Evolutionary conservation across 2,329 filamentous ascomycete genomes (phyloP), one percentile per base, ranked within the genome.

Genomic region (Botrytis galanthina): DNA sequence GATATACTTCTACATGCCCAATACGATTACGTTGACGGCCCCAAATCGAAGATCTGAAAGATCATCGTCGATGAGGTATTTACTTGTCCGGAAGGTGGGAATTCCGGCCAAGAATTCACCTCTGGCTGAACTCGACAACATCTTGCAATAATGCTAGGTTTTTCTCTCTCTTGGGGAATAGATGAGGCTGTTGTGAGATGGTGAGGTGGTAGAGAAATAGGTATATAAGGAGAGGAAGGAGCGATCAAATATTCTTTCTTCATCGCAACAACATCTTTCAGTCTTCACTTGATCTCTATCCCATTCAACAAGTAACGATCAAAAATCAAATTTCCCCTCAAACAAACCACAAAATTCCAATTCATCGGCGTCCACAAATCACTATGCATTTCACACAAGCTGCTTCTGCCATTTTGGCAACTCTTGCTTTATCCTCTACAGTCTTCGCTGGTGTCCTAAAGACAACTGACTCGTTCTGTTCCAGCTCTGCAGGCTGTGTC

Each of bases 201-300:
- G 14, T 51, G 32, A 44, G 26, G 20, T 42, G 20, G 8, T 29
- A 8, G 29, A 7, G 18, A 54, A n/a, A 42, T 18, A 57, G 12
- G 42, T 71, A 64, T 71, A 71, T 71, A 71, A 71, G 54, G 32
- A 54, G 6, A 35, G 60, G 59, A 35, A 71, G 32, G 68, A 70
- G 42, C 51, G 29, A 16, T 42, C 32, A 61, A 35, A 29, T 22
- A n/a, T 46, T 70, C 54, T 46, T 46, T 46, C 54, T 22, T 70
- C 68, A 70, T 60, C 54, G 10, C 68, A 60, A 70, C 54, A 61
- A 70, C 8, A 61, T 48, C 20, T 44, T 57, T 8, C n/a, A 35
- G 37, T 70, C 37, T 70, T 70, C 67, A 60, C 42, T 70, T 32
- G 8, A 48, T 9, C 26, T 29, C 16, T n/a, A n/a, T 62, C 16